A percentile compares a stretch with the other conserved stretches of the same genome.
Evolutionary conservation across 2,329 filamentous ascomycete species (phyloP).

Genomic region (Polychaeton citri): DNA sequence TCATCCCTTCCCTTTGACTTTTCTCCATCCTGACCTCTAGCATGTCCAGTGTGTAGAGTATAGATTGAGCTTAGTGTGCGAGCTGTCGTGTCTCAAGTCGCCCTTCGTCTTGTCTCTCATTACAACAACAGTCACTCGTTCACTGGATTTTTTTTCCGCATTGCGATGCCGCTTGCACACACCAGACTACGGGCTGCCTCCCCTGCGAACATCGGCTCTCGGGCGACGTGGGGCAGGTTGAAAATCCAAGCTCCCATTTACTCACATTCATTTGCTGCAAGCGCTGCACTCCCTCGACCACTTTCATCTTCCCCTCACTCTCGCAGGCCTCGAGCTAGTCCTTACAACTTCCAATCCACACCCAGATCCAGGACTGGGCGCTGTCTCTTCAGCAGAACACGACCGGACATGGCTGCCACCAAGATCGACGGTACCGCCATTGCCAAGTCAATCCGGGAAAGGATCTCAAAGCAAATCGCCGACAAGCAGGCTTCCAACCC

Average conservation of each 20-base stretch:
- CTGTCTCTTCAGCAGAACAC: conserved; percentile 36
- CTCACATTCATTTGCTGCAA: not conserved
- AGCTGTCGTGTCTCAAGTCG: too few species aligned
- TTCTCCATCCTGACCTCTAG: too few species aligned
- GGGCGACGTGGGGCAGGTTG: not conserved
- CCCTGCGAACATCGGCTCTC: not conserved
- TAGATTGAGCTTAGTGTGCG: too few species aligned
- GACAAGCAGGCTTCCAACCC: conserved; percentile 72
- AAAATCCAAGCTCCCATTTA: not conserved
- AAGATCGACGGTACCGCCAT: conserved; percentile 96
- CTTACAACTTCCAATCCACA: too few species aligned
- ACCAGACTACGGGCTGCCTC: too few species aligned
- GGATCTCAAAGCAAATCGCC: conserved; percentile 65
- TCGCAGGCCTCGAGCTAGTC: too few species aligned
- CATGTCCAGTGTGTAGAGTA: too few species aligned
- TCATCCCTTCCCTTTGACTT: too few species aligned
- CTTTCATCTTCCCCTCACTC: too few species aligned
- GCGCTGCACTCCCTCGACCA: not conserved
- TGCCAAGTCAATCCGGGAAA: conserved; percentile 79
- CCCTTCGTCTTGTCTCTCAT: too few species aligned
- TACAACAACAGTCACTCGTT: too few species aligned
- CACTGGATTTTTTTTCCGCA: too few species aligned
- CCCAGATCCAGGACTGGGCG: not conserved
- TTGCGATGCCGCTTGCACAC: not conserved
- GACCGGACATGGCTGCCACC: conserved; percentile 61